Conservation (phyloP, 495 filamentous ascomycete genomes). For the Pseudomonodictys pantanalensis region DNA sequence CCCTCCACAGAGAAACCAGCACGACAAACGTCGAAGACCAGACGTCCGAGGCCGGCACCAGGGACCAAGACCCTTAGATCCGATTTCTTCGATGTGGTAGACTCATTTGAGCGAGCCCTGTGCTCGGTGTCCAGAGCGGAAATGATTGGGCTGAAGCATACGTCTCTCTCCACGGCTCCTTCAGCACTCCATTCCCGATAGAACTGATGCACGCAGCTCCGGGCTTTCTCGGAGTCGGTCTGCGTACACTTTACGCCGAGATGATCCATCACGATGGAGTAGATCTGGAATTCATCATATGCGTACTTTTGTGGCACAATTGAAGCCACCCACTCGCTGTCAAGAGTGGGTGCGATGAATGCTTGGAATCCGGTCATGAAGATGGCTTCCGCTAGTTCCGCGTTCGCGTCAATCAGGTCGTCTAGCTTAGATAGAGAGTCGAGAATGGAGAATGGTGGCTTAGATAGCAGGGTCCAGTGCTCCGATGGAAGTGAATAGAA, state of each 20-base stretch:
- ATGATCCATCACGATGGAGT: constrained; percentile 25
- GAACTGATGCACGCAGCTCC: constrained; percentile 86
- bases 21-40: constrained; percentile 81
- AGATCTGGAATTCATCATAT: constrained; percentile 21
- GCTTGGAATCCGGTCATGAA: constrained; percentile 61
- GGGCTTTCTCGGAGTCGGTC: constrained; percentile 71
- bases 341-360: constrained; percentile 51
- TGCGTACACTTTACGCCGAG: constrained; percentile 48
- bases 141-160: constrained; percentile 72
- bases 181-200: constrained; percentile 92
- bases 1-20: constrained; percentile 76
- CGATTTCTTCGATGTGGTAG: constrained; percentile 26
- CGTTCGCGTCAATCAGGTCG: constrained; percentile 79
- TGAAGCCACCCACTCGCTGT: constrained; percentile 21
- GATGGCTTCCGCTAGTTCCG: constrained; percentile 76
- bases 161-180: constrained; percentile 67
- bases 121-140: constrained; percentile 58
- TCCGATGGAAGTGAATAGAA: constrained; percentile 85
- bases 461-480: constrained; percentile 77
- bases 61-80: constrained; percentile 73
- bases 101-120: constrained; percentile 23
- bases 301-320: constrained; percentile 14
- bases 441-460: constrained; percentile 76
- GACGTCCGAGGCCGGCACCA: constrained; percentile 81
- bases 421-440: constrained; percentile 74